These are phyloP conservation scores for Nakaseomyces kungkrabaensis DNA, from an alignment of 1,139 yeast species.

Conservation along the genomic window DNA sequence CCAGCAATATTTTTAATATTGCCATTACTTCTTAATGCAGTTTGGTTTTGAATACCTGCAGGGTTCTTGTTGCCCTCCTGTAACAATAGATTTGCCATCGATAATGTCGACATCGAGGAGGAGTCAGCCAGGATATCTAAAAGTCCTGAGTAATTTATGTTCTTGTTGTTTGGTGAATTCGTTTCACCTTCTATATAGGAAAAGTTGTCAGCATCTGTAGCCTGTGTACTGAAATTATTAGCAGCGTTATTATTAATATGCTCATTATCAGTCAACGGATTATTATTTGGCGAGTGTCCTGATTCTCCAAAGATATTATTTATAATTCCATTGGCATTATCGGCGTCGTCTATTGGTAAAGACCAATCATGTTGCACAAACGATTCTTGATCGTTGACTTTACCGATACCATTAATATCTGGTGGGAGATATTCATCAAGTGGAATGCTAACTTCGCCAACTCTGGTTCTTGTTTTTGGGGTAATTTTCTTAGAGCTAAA, in stretches of 20 bases:
- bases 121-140: constrained; percentile 33
- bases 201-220: constrained; percentile 1
- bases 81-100: constrained; percentile 13
- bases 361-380: constrained; percentile 14
- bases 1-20: constrained; percentile 3
- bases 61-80: constrained; percentile 11
- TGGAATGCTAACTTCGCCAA: constrained; percentile 39
- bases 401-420: constrained; percentile 27
- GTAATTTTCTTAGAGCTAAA: constrained; percentile 23
- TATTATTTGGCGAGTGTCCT: not conserved
- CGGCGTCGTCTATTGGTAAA: constrained; percentile 9
- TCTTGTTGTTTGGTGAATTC: constrained; percentile 2
- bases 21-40: constrained; percentile 1
- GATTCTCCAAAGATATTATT: not conserved
- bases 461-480: constrained; percentile 27
- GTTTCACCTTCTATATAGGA: not conserved
- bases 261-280: not conserved
- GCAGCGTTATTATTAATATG: not conserved
- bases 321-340: not conserved
- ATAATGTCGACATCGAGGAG: constrained; percentile 17
- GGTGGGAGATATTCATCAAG: constrained; percentile 36
- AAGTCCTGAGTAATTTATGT: constrained; percentile 27
- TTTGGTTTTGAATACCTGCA: constrained; percentile 4
- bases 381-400: constrained; percentile 20
- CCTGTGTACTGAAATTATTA: not conserved